Conservation (phyloP, 495 filamentous ascomycete genomes). For the Xeromyces bisporus region DNA sequence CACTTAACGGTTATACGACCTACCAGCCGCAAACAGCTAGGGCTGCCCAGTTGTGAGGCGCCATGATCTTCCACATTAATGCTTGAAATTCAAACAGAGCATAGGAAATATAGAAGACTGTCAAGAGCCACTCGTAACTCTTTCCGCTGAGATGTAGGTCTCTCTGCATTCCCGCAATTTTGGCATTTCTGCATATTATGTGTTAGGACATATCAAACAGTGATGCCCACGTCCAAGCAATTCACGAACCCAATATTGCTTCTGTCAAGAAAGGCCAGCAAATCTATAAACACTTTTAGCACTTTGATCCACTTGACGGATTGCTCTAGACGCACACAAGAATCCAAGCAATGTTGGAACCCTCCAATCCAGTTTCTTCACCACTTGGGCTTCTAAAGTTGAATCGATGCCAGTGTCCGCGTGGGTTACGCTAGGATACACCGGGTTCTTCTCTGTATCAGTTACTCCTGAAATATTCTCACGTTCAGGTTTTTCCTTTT, state of each 20-base stretch:
- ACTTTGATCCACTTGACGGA: slow-evolving; percentile 7
- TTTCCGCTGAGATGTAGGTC: slow-evolving; percentile 34
- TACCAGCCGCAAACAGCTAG: slow-evolving; percentile 33
- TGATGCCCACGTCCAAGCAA: too few species aligned
- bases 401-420: slow-evolving; percentile 24
- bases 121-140: slow-evolving; percentile 55
- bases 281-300: slow-evolving; percentile 22
- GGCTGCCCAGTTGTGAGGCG: slow-evolving; percentile 36
- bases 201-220: too few species aligned
- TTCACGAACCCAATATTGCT: slow-evolving; percentile 43
- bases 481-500: slow-evolving; percentile 8
- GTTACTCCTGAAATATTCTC: slow-evolving; percentile 9
- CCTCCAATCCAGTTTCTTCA: slow-evolving; percentile 40
- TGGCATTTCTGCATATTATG: slow-evolving; percentile 46
- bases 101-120: slow-evolving; percentile 54
- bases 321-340: slow-evolving; percentile 27
- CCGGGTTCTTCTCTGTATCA: slow-evolving; percentile 20
- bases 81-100: slow-evolving; percentile 52
- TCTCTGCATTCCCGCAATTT: slow-evolving; percentile 40
- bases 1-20: slow-evolving; percentile 1
- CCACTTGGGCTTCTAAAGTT: slow-evolving; percentile 35
- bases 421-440: slow-evolving; percentile 7
- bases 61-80: slow-evolving; percentile 55
- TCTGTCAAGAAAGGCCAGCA: slow-evolving; percentile 50
- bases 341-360: slow-evolving; percentile 35